Conservation (phyloP, 2,329 filamentous ascomycete species). For the Neoscytalidium dimidiatum region DNA sequence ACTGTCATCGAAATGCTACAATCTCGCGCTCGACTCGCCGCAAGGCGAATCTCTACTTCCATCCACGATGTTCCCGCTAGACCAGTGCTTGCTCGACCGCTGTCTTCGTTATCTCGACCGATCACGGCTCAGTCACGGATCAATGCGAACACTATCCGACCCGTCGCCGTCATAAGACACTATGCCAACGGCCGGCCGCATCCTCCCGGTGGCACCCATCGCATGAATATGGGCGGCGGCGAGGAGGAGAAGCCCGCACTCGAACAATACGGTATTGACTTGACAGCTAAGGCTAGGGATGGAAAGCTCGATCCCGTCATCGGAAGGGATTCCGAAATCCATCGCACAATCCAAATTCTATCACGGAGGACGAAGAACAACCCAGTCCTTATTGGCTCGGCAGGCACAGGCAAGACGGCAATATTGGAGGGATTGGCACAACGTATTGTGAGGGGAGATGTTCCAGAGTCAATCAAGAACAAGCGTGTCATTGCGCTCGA, state of each 20-base stretch:
- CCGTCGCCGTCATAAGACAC: constrained; percentile 44
- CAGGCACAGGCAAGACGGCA: constrained; percentile 92
- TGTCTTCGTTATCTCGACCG: constrained; percentile 22
- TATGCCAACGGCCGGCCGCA: constrained; percentile 69
- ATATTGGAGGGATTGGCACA: constrained; percentile 88
- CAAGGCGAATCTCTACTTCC: constrained; percentile 34
- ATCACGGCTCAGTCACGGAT: constrained; percentile 25
- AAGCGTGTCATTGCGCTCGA: constrained; percentile 88
- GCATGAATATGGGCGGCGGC: constrained; percentile 77
- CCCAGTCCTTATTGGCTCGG: constrained; percentile 87
- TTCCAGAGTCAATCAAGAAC: constrained; percentile 93
- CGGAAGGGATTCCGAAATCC: constrained; percentile 86
- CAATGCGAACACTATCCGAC: constrained; percentile 25
- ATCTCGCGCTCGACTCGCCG: constrained; percentile 35
- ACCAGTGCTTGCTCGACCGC: not conserved
- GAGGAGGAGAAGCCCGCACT: constrained; percentile 80
- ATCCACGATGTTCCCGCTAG: not conserved
- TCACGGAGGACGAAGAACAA: constrained; percentile 95
- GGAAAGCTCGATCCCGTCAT: constrained; percentile 97
- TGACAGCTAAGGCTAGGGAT: constrained; percentile 80
- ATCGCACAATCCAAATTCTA: constrained; percentile 90
- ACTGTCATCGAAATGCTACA: constrained; percentile 34
- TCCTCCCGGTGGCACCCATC: constrained; percentile 88
- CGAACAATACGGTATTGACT: constrained; percentile 87
- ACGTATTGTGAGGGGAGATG: constrained; percentile 87